Evolutionary conservation across 257 asterid species (phyloP).

Genomic region (Jasminum sambac): DNA sequence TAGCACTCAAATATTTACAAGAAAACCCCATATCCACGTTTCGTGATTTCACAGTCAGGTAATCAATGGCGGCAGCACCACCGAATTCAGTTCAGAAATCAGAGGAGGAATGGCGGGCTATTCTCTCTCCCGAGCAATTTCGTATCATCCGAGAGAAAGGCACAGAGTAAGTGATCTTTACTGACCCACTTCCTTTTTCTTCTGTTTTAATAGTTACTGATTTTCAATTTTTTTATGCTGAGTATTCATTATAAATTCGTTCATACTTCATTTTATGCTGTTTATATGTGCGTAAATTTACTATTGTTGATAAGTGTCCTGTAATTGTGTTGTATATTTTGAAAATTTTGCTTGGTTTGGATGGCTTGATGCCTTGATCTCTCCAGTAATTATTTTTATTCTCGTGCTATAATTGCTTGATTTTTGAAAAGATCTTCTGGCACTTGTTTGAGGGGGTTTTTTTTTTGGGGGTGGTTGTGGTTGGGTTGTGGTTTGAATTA

Average conservation of each 20-base stretch:
- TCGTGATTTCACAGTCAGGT: background rate
- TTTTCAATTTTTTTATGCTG: background rate
- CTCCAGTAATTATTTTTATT: background rate
- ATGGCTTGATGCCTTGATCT: background rate
- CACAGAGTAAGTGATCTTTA: conserved; percentile 51
- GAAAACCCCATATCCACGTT: background rate
- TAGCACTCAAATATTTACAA: background rate
- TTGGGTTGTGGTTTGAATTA: too few relatives aligned
- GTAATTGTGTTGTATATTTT: background rate
- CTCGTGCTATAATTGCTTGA: background rate
- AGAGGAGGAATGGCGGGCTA: conserved; percentile 78
- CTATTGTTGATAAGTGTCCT: background rate
- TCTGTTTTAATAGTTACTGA: background rate
- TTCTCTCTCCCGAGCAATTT: conserved; percentile 68
- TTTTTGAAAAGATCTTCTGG: background rate
- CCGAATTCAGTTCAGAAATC: conserved; percentile 42
- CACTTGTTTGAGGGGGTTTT: too few relatives aligned
- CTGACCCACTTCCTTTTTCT: background rate
- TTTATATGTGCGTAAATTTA: background rate
- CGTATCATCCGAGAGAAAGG: conserved; percentile 71
- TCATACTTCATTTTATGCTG: background rate
- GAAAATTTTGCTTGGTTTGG: background rate
- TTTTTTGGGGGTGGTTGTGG: too few relatives aligned
- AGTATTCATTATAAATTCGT: background rate
- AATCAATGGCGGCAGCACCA: conserved; percentile 18